Evolutionary conservation across 2,329 filamentous ascomycete genomes (phyloP), one percentile per base, ranked within the genome.

Genomic region (Aspergillus fijiensis): DNA sequence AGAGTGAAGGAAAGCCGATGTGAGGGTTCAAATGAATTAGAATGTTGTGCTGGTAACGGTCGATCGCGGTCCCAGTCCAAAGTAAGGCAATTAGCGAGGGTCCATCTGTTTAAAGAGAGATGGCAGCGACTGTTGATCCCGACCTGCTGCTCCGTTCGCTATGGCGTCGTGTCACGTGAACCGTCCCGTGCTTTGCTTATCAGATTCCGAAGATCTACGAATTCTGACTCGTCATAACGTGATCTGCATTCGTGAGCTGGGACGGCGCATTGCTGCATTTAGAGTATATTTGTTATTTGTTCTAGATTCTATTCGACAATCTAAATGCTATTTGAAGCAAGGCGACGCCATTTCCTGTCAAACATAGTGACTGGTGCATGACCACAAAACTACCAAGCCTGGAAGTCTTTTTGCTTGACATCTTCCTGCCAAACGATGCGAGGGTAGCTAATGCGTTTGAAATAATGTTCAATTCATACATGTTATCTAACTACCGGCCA

Each of bases 131-230:
- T 51, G 49, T 60, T 55, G 58, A 47, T 29, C 39, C 35, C 48
- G 48, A 39, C 49, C 27, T 57, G 55, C 49, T 57, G 50, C 55
- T 57, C 55, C 55, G 55, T 49, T 57, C 48, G 49, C 48, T 51
- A 49, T 39, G 49, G 49, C 49, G 23, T 25, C 29, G n/a, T 9
- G 29, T 57, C 55, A 57, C 55, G 55, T 57, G 55, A 57, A 11
- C 53, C 29, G 42, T 55, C 53, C 53, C 53, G 53, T 55, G 52
- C 52, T 47, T 23, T 45, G 31, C 29, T 19, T 35, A 51, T 45
- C 55, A 57, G 49, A 57, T 51, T 45, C 39, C 39, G 39, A 45
- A 45, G 39, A 45, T 45, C 39, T 16, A 45, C 39, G 6, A n/a
- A n/a, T n/a, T 45, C 16, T 19, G 39, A 45, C 39, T 45, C 39